Evolutionary conservation across 106 monocot genomes (phyloP).

Genomic region (Dactylorhiza incarnata): DNA sequence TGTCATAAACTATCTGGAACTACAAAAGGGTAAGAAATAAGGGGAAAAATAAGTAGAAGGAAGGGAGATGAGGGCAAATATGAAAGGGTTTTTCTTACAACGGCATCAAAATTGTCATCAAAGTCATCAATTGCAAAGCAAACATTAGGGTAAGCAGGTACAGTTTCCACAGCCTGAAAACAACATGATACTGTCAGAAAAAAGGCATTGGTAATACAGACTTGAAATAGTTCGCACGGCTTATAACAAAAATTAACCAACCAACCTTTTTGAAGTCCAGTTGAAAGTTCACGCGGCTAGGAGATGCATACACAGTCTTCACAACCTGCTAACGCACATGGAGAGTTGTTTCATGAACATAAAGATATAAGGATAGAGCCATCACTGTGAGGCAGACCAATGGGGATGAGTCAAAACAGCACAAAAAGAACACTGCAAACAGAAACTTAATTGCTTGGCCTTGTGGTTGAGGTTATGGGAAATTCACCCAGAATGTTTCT

Average conservation of each 20-base stretch:
- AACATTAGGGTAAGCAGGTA: slow-evolving; percentile 90
- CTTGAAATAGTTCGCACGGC: neutral
- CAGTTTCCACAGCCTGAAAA: slow-evolving; percentile 71
- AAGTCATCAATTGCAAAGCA: slow-evolving; percentile 97
- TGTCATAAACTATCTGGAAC: neutral
- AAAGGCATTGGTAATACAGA: neutral
- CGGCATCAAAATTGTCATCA: slow-evolving; percentile 95
- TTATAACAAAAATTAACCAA: neutral
- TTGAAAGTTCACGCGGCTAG: slow-evolving; percentile 92
- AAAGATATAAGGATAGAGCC: neutral
- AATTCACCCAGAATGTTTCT: neutral
- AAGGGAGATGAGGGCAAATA: neutral
- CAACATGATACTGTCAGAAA: slow-evolving; percentile 2
- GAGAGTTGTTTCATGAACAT: neutral
- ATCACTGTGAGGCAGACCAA: neutral
- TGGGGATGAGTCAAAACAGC: neutral
- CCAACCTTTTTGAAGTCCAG: slow-evolving; percentile 75
- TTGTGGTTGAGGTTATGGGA: neutral
- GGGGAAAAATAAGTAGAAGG: neutral
- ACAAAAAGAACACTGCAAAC: slow-evolving; percentile 1
- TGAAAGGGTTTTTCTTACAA: slow-evolving; percentile 38
- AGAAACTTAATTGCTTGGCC: neutral
- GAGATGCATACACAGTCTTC: slow-evolving; percentile 97
- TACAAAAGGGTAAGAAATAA: neutral
- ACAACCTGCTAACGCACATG: slow-evolving; percentile 45